These are phyloP conservation scores for Fusarium anguioides DNA, from an alignment of 2,329 filamentous ascomycete genomes.

Conservation along the genomic window DNA sequence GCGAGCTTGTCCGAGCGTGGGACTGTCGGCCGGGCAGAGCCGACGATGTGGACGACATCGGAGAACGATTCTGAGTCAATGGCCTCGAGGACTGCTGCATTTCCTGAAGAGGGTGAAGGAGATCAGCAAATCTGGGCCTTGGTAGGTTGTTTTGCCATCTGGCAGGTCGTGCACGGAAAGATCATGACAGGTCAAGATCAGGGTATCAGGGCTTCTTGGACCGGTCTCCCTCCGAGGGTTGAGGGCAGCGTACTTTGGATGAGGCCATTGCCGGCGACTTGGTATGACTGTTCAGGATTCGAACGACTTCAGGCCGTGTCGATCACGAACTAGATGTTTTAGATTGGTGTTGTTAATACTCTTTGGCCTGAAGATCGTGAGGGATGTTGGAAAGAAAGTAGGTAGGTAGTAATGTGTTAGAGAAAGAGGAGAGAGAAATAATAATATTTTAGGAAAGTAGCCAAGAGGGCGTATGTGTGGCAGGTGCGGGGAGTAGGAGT, in stretches of 20 bases:
- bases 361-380: slow-evolving; percentile 24
- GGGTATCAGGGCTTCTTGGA: slow-evolving; percentile 34
- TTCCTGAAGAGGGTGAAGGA: slow-evolving; percentile 60
- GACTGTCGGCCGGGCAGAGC: slow-evolving; percentile 69
- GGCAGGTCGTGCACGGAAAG: slow-evolving; percentile 43
- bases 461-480: slow-evolving; percentile 47
- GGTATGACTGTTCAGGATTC: slow-evolving; percentile 48
- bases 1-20: slow-evolving; percentile 81
- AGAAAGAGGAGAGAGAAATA: slow-evolving; percentile 42
- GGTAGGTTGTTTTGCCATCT: slow-evolving; percentile 46
- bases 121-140: slow-evolving; percentile 52
- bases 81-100: slow-evolving; percentile 74
- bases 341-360: slow-evolving; percentile 38
- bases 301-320: slow-evolving; percentile 49
- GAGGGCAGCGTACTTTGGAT: slow-evolving; percentile 64
- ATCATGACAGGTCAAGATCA: slow-evolving; percentile 38
- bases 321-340: slow-evolving; percentile 44
- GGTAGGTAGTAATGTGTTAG: slow-evolving; percentile 30
- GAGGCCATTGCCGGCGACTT: slow-evolving; percentile 67
- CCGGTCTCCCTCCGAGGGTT: slow-evolving; percentile 36
- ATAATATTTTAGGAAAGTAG: slow-evolving; percentile 55
- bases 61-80: slow-evolving; percentile 71
- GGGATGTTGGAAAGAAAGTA: slow-evolving; percentile 32
- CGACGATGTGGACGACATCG: slow-evolving; percentile 69
- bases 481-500: slow-evolving; percentile 45